Base-by-base conservation (phyloP, 2,329 filamentous ascomycete genomes). In the Sporothrix globosa region DNA sequence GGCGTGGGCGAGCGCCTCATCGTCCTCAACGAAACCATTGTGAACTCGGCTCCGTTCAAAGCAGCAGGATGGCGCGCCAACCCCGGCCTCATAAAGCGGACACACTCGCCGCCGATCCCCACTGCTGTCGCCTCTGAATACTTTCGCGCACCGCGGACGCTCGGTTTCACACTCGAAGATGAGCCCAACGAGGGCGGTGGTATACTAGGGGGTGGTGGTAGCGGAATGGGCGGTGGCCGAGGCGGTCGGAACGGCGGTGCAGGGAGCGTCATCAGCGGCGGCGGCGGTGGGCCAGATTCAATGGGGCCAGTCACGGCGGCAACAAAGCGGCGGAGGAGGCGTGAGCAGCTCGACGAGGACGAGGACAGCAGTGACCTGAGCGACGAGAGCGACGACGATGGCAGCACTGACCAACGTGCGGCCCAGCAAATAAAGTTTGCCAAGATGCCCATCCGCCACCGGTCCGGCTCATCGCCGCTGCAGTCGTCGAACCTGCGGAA, bases 371-470 rank as follows among this genome's bases (percentile, higher is more conserved):
- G 91, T 76, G 92, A 95, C 75, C 82, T 95, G 69, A 93, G 90
- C 77, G 92, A 96, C 76, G 91, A 95, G 75, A 95, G 91, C 75
- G 92, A 96, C 67, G 72, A 71, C 14, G 72, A 58, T 6, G 66
- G 52, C 68, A 66, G 68, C 21, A 39, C 56, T 10, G 84, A 87
- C 70, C 86, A 89, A 73, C 80, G 91, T 69, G 91, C 92, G 58
- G 91, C 91, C 2, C 92, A 96, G 78, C 92, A 96, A 79, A 97
- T 98, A 78, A 94, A 95, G 77, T 99, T 99, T 80, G 89, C 91
- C 65, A 98, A 98, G 81, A 95, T 97, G 92, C 95, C 96, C 0
- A 86, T 97, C 56, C 88, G 94, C 41, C 89, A 89, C 74, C 89
- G 95, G 70, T 92, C 94, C 34, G 95, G 92, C 13, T 97, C 94